Base-by-base conservation (phyloP, 768 basidiomycete species). In the Naganishia friedmannii region DNA sequence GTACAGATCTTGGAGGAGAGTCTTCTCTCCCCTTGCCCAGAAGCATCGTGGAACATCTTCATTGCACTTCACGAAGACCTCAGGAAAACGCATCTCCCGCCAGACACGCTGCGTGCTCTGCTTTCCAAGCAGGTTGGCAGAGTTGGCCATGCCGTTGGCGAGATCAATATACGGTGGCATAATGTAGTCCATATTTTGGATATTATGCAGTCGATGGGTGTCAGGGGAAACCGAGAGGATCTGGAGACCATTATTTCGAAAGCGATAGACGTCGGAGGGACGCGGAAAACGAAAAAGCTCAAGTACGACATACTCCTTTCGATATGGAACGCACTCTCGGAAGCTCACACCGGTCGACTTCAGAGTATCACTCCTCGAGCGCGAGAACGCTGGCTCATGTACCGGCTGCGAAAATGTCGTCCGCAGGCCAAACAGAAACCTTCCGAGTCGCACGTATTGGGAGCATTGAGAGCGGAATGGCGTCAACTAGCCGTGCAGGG, bases 21-120 rank as follows among this genome's bases (percentile, higher is more conserved):
- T n/a, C 23, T 63, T 39, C 39, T 63, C 12, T 63, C 60, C 3
- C 26, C 37, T 29, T 42, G 37, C 7, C 39, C 60, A 2, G 9
- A 29, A 21, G 37, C 60, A 8, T 63, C 60, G 28, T 63, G 60
- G 60, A n/a, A 63, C 4, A 46, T 63, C 15, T 63, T 63, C 39
- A 26, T 26, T 21, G 60, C 60, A 29, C n/a, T 63, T 5, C 60
- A 63, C 26, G 60, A 63, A 45, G 60, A 63, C 42, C 26, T 63
- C 1, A 6, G 60, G 60, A 42, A 26, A 29, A 31, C 37, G 23
- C 60, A 63, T 37, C 13, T 63, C 23, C 60, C 60, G 39, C 39
- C 60, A 45, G 60, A 63, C n/a, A 63, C 60, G 39, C 42, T 63
- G n/a, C 60, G 60, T 10, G n/a, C 60, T 15, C 37, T 63, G 2